Percentiles rank a stretch among this genome's conserved stretches.
These are phyloP conservation scores for Taiozyma sp. DNA, from an alignment of 1,139 yeast species.

Conservation along the genomic window DNA sequence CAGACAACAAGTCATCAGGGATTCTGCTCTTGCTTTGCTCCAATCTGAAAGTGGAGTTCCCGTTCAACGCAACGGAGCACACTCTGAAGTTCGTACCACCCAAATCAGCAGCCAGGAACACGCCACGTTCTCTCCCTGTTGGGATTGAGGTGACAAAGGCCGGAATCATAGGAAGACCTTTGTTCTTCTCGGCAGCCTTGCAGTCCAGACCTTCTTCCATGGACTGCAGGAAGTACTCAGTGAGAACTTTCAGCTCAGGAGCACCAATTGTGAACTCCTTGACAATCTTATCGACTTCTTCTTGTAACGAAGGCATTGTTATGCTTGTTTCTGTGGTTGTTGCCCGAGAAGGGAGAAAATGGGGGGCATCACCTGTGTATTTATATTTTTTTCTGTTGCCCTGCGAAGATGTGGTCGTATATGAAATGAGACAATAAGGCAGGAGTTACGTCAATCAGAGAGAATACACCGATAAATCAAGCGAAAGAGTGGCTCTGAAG, in stretches of 20 bases:
- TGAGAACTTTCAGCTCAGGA: constrained; percentile 50
- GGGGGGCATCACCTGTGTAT: neutral
- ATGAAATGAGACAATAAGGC: neutral
- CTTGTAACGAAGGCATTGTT: constrained; percentile 11
- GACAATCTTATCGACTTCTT: constrained; percentile 44
- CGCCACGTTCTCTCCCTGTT: constrained; percentile 73
- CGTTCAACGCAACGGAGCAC: constrained; percentile 73
- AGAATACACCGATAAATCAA: no score
- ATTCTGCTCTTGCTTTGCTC: constrained; percentile 70
- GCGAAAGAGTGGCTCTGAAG: no score
- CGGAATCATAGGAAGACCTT: constrained; percentile 82
- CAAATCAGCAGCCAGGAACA: constrained; percentile 73
- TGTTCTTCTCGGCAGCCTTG: constrained; percentile 7
- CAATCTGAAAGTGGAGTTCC: constrained; percentile 72
- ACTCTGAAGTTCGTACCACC: constrained; percentile 91
- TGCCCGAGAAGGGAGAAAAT: neutral
- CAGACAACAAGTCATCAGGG: constrained; percentile 68
- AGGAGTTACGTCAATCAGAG: no score
- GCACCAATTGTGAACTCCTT: constrained; percentile 50
- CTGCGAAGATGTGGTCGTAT: neutral
- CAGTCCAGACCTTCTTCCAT: constrained; percentile 55
- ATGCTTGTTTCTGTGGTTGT: neutral
- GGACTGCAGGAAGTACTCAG: constrained; percentile 57
- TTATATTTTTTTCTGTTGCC: neutral
- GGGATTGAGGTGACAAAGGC: constrained; percentile 78